These are phyloP conservation scores for Sequoiadendron giganteum DNA, from an alignment of 75 land plant species.

Conservation along the genomic window DNA sequence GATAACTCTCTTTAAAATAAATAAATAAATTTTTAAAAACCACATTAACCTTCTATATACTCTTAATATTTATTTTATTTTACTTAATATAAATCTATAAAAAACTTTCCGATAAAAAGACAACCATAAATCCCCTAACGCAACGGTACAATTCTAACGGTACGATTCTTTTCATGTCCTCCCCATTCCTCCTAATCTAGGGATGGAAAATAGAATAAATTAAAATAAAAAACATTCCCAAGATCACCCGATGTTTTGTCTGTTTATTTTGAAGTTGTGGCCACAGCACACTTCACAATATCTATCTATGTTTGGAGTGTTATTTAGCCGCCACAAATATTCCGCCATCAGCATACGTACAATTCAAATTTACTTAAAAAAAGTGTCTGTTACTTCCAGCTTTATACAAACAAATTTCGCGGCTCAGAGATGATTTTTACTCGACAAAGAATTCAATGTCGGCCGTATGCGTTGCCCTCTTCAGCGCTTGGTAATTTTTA, in stretches of 20 bases:
- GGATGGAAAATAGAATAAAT: no score
- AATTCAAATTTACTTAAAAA: background rate
- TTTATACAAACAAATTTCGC: background rate
- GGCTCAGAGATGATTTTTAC: background rate
- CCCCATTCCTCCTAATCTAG: no score
- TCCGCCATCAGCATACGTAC: background rate
- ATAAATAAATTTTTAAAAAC: no score
- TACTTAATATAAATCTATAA: no score
- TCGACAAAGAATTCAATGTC: background rate
- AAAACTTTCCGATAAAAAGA: no score
- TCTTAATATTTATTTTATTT: no score
- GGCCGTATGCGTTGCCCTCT: background rate
- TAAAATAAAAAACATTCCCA: no score
- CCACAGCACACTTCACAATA: background rate
- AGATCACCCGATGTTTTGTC: background rate
- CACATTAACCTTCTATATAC: no score
- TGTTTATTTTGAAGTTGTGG: background rate
- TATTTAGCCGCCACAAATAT: background rate
- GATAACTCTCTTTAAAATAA: no score
- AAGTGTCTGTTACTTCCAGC: background rate
- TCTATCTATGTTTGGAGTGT: background rate
- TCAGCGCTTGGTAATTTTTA: background rate
- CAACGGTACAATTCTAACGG: no score
- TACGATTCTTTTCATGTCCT: no score
- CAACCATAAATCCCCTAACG: no score